These are phyloP conservation scores for Sphaceloma murrayae DNA, from an alignment of 2,329 filamentous ascomycete species.

Conservation along the genomic window DNA sequence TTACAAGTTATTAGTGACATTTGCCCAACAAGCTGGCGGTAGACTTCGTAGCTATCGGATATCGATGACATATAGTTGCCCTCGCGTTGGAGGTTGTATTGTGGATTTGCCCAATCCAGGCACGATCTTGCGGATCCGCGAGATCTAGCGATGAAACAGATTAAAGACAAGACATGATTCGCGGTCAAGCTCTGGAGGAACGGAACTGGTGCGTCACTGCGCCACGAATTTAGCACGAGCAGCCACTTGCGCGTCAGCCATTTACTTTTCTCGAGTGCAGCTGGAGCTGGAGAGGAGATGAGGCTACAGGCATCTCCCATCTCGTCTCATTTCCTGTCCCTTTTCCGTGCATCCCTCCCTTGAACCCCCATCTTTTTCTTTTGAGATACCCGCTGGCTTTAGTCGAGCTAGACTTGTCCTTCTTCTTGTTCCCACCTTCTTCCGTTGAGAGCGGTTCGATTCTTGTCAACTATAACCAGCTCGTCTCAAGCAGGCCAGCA, in stretches of 20 bases:
- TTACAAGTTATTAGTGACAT: too few relatives aligned
- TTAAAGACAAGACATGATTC: too few relatives aligned
- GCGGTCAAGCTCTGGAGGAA: neutral
- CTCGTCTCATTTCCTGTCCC: neutral
- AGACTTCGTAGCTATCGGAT: too few relatives aligned
- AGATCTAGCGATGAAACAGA: conserved; percentile 1
- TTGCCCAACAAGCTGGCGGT: too few relatives aligned
- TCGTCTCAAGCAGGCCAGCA: too few relatives aligned
- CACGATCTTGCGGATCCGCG: conserved; percentile 11
- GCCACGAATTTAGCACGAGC: conserved; percentile 10
- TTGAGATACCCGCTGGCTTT: too few relatives aligned
- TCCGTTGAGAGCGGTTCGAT: too few relatives aligned
- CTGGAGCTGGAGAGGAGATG: conserved; percentile 1
- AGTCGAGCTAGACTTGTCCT: too few relatives aligned
- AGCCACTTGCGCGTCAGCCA: conserved; percentile 8
- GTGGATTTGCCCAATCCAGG: conserved; percentile 3
- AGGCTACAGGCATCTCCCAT: neutral
- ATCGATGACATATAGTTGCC: neutral
- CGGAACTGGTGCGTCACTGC: conserved; percentile 13
- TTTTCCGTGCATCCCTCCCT: too few relatives aligned
- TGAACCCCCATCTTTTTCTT: too few relatives aligned
- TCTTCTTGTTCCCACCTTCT: too few relatives aligned
- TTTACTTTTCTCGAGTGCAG: conserved; percentile 8
- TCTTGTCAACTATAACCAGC: too few relatives aligned
- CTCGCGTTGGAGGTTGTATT: neutral